Evolutionary conservation across 1,284 basidiomycete species (phyloP), one percentile per base, ranked within the genome.

Genomic region (Erythrobasidium hasegawianum): DNA sequence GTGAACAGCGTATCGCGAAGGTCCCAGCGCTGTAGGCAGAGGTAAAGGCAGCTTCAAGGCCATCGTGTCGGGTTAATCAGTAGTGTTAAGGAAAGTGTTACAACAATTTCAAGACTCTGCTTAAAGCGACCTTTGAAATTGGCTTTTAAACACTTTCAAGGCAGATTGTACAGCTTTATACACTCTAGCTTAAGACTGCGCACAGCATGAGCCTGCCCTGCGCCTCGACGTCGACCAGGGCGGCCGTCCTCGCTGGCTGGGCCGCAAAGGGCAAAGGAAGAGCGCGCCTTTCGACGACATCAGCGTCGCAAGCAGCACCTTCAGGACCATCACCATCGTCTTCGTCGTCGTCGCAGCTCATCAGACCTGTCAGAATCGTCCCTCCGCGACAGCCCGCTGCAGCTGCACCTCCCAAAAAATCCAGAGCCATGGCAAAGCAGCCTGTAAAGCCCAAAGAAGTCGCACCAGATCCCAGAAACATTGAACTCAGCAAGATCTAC

Each of bases 1-100:
- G 81, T 97, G 90, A 71, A 92, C 87, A 68, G 50, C 52, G 39
- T 61, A 69, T 26, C 68, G 62, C 20, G 52, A 56, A 39, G 55
- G 62, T 58, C 55, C 41, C 8, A 65, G 55, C 40, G 38, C 50
- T 18, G 56, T 27, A 53, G 50, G 50, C n/a, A n/a, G n/a, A n/a
- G n/a, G n/a, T n/a, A n/a, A n/a, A n/a, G n/a, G n/a, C 3, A 29
- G 18, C 16, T 33, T 33, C 11, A 33, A 33, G 11, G 33, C 33
- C 33, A 33, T 33, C n/a, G n/a, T n/a, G n/a, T n/a, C n/a, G n/a
- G 33, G 33, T 33, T 33, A 33, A 33, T 5, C 5, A 11, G 33
- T 5, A 11, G 4, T 33, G 33, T 33, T 33, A 33, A 33, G 11
- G 33, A 33, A 33, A 33, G 33, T 33, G 33, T 33, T 33, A 33